These are phyloP conservation scores for Fusarium camptoceras DNA, from an alignment of 2,329 filamentous ascomycete species.

Conservation along the genomic window DNA sequence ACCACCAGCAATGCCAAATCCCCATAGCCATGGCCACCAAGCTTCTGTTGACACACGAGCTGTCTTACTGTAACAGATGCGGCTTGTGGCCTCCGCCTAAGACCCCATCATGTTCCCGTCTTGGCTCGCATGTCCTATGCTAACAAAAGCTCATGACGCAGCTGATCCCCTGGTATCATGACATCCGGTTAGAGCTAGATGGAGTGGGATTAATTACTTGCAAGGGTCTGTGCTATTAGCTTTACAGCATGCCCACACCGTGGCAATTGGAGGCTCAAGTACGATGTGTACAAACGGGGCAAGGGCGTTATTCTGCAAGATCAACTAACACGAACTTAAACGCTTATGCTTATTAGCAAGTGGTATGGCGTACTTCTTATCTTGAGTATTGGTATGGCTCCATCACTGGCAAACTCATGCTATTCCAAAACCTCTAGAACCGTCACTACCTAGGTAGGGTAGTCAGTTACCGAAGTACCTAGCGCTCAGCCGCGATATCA, in stretches of 20 bases:
- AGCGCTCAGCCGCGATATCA: conserved; percentile 16
- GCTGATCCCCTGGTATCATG: conserved; percentile 34
- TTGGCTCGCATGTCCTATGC: conserved; percentile 29
- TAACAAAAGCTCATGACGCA: conserved; percentile 26
- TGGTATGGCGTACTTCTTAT: not conserved
- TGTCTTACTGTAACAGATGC: conserved; percentile 17
- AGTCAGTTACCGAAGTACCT: conserved; percentile 2
- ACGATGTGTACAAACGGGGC: conserved; percentile 7
- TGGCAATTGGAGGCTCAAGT: conserved; percentile 22
- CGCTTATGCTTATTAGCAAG: conserved; percentile 9
- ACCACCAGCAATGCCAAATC: conserved; percentile 20
- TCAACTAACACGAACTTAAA: conserved; percentile 20
- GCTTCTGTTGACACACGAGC: conserved; percentile 11
- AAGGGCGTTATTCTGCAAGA: not conserved
- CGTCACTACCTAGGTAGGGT: not conserved
- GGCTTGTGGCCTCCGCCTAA: conserved; percentile 26
- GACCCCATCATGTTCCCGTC: conserved; percentile 28
- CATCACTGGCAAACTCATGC: not conserved
- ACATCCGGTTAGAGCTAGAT: conserved; percentile 21
- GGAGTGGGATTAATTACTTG: conserved; percentile 27
- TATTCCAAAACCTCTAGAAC: not conserved
- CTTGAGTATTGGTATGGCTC: not conserved
- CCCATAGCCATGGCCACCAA: conserved; percentile 5
- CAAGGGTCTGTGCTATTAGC: conserved; percentile 31
- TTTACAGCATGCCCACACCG: conserved; percentile 3